Percentiles rank a stretch among this genome's conserved stretches.
phyloP scores from a whole-genome alignment of 768 basidiomycete genomes.

The Mycena epipterygia region DNA sequence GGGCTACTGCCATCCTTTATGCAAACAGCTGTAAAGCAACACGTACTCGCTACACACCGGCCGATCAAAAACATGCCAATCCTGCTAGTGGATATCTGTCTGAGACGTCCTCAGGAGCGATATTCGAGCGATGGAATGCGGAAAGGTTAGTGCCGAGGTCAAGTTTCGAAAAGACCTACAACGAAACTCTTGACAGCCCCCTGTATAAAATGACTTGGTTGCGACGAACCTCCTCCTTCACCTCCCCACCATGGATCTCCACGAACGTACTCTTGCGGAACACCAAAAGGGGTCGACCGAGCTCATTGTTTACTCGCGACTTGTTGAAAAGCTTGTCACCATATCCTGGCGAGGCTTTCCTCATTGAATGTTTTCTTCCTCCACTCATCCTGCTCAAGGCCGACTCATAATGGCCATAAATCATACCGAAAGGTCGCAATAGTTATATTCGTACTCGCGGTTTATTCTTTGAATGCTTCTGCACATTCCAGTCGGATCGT shows the following conservation, averaged over 20 bases:
- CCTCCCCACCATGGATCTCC: background rate
- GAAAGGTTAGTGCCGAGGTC: too few relatives aligned
- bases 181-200: background rate
- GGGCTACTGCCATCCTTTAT: background rate
- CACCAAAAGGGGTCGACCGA: background rate
- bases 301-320: background rate
- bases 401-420: background rate
- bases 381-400: background rate
- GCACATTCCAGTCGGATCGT: background rate
- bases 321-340: background rate
- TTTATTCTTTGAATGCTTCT: background rate
- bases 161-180: background rate
- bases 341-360: background rate
- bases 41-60: background rate
- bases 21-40: background rate
- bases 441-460: background rate
- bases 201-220: background rate
- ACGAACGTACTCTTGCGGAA: background rate
- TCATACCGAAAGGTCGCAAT: background rate
- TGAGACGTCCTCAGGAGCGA: background rate
- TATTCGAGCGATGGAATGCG: background rate
- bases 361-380: background rate
- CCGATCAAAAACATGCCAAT: too few relatives aligned
- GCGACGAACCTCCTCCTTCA: too few relatives aligned
- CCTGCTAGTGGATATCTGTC: too few relatives aligned